phyloP scores from a whole-genome alignment of 257 asterid genomes.

The Gentiana macrophylla region DNA sequence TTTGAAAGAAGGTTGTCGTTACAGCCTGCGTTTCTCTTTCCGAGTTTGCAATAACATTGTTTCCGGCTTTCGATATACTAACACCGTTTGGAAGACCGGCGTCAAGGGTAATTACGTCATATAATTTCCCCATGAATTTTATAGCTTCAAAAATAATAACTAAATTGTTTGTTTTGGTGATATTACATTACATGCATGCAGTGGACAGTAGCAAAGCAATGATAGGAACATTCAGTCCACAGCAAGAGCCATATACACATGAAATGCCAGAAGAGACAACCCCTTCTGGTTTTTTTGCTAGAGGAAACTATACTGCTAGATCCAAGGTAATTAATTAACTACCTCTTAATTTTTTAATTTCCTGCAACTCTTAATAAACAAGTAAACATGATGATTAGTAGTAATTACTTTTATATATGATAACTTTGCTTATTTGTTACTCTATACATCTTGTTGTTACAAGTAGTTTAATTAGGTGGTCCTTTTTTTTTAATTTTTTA shows the following conservation, averaged over 20 bases:
- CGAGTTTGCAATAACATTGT: conserved; percentile 58
- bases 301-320: conserved; percentile 88
- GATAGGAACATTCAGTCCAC: conserved; percentile 99
- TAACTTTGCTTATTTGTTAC: not conserved
- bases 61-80: conserved; percentile 56
- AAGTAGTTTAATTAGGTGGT: no score
- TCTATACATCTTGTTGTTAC: not conserved
- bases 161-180: not conserved
- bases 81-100: conserved; percentile 73
- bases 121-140: not conserved
- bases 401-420: no score
- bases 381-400: no score
- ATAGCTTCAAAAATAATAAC: not conserved
- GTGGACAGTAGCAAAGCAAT: conserved; percentile 87
- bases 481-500: no score
- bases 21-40: conserved; percentile 48
- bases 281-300: conserved; percentile 85
- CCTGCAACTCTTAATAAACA: no score
- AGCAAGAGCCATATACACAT: conserved; percentile 67
- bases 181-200: conserved; percentile 22
- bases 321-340: conserved; percentile 41
- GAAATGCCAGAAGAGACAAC: conserved; percentile 94
- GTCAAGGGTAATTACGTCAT: conserved; percentile 29
- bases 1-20: conserved; percentile 59
- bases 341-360: no score